Conservation (phyloP, 1,139 yeast species). For the Hansenula sp. region DNA sequence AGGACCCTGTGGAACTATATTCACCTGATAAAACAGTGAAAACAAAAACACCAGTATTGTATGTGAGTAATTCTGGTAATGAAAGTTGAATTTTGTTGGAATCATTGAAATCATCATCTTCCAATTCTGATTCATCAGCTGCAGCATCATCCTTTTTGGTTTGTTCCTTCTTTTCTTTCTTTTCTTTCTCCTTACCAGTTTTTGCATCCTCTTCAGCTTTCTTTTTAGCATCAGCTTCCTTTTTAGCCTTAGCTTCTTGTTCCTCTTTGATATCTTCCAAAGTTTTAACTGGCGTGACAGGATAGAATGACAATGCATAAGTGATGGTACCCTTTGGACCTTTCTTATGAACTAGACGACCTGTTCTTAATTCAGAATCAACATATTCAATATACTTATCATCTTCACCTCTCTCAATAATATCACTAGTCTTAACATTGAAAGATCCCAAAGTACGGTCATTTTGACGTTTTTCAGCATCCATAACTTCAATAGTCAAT, state of each 20-base stretch:
- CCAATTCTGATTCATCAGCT: slow-evolving; percentile 10
- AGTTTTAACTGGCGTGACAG: slow-evolving; percentile 71
- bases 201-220: slow-evolving; percentile 25
- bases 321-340: slow-evolving; percentile 80
- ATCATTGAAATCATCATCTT: slow-evolving; percentile 35
- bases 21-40: slow-evolving; percentile 60
- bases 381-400: slow-evolving; percentile 57
- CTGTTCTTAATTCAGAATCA: slow-evolving; percentile 53
- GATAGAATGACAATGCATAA: slow-evolving; percentile 77
- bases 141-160: slow-evolving; percentile 27
- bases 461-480: slow-evolving; percentile 67
- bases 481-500: slow-evolving; percentile 87
- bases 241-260: slow-evolving; percentile 37
- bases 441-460: slow-evolving; percentile 88
- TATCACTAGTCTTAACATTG: slow-evolving; percentile 61
- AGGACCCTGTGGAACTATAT: slow-evolving; percentile 49
- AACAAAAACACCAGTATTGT: slow-evolving; percentile 74
- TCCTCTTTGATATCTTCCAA: slow-evolving; percentile 68
- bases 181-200: slow-evolving; percentile 12
- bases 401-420: slow-evolving; percentile 62
- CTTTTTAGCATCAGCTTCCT: slow-evolving; percentile 29
- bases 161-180: slow-evolving; percentile 21
- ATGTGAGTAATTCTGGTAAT: slow-evolving; percentile 56
- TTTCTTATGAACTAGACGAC: slow-evolving; percentile 63
- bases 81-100: slow-evolving; percentile 54